A percentile compares a stretch with the other conserved stretches of the same genome.
Evolutionary conservation across 805 yeast species (phyloP).

Genomic region (Monosporozyma siamensis): DNA sequence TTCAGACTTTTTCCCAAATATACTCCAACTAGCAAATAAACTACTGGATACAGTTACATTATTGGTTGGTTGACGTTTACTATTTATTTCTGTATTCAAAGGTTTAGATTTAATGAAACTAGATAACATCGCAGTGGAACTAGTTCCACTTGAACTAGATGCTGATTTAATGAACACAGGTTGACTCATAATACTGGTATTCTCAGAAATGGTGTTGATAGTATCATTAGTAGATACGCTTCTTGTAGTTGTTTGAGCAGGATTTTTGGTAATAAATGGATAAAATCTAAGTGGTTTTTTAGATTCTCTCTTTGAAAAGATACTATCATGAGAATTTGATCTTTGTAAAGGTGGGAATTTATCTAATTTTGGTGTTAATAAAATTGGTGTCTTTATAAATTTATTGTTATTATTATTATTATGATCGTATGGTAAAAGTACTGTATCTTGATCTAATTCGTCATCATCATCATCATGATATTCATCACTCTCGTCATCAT

Average conservation of each 20-base stretch:
- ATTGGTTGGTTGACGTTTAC: not conserved
- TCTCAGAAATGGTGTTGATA: not conserved
- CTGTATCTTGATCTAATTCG: conserved; percentile 10
- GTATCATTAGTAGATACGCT: not conserved
- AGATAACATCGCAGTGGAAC: conserved; percentile 12
- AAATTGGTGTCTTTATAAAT: not conserved
- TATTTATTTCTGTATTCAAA: not conserved
- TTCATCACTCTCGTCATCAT: no score
- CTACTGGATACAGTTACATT: not conserved
- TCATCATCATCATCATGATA: conserved; percentile 2
- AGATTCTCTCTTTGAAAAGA: conserved; percentile 15
- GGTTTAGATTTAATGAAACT: conserved; percentile 2
- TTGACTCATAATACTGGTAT: not conserved
- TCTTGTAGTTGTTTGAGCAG: not conserved
- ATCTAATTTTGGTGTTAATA: not conserved
- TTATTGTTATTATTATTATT: not conserved
- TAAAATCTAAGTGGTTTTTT: conserved; percentile 6
- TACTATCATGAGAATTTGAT: conserved; percentile 29
- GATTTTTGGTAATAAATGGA: conserved; percentile 2
- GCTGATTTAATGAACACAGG: not conserved
- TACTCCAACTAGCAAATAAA: conserved; percentile 15
- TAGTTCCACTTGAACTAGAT: not conserved
- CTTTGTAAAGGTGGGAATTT: conserved; percentile 16
- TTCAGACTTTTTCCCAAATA: conserved; percentile 9
- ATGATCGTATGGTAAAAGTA: conserved; percentile 3